Base-by-base conservation (phyloP, 208 protist species). In the Trypanosoma theileri region DNA sequence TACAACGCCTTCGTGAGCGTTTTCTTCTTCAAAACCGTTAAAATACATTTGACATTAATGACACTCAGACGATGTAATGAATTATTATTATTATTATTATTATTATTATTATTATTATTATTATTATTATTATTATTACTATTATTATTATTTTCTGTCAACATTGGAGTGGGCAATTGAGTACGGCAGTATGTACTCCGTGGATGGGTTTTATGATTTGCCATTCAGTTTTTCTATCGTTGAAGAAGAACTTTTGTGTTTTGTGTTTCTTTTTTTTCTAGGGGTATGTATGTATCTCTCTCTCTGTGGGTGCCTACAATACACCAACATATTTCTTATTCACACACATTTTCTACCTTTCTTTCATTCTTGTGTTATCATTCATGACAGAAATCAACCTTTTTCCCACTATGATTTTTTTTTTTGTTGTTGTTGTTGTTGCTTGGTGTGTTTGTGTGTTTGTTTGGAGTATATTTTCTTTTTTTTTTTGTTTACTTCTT, bases 81-180 rank as follows among this genome's bases (percentile, higher is more conserved):
- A 24, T 26, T 35, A 35, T 16, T 56, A 22, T 56, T 60, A 68
- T 22, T 26, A 11, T 26, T 28, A 26, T 16, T 35, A 28, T 14
- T 26, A 65, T 21, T 70, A 40, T 70, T 41, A 26, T 70, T 70
- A 52, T 65, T 70, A n/a, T 41, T 35, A 59, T 59, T 31, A 19
- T 9, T 41, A n/a, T 42, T 41, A 21, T 46, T 7, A 22, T 10
- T 60, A 12, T 60, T 10, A 52, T 21, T 22, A 52, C 8, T 21
- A 52, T 22, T 22, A 52, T 22, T 22, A 52, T 22, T 22, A 52
- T 22, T 21, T 66, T 35, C 28, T 35, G 28, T 6, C 6, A 35
- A 35, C 28, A 35, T 35, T 35, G 28, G 28, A 35, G 28, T 35
- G 28, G 28, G 28, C 6, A 6, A 35, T 35, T 35, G 28, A 35